Percentiles rank a stretch among this genome's conserved stretches.
phyloP scores from a whole-genome alignment of 768 basidiomycete genomes.

The Boletales sp. region DNA sequence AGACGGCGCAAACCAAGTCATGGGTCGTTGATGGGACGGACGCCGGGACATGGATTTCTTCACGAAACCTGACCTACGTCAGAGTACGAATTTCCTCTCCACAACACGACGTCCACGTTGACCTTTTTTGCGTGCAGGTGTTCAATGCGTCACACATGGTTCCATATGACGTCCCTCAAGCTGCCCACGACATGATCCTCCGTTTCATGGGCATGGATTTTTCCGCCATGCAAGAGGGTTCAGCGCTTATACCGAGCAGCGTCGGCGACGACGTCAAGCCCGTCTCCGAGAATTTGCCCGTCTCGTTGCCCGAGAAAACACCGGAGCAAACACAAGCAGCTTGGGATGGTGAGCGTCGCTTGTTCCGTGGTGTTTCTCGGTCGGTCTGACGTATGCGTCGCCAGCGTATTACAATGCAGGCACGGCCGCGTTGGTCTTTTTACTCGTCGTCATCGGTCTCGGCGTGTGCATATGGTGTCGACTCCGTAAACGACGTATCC shows the following conservation, averaged over 20 bases:
- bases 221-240: slow-evolving; percentile 71
- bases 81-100: slow-evolving; percentile 49
- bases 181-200: slow-evolving; percentile 96
- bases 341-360: slow-evolving; percentile 71
- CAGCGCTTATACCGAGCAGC: slow-evolving; percentile 75
- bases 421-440: slow-evolving; percentile 78
- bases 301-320: slow-evolving; percentile 47
- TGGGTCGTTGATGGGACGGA: slow-evolving; percentile 73
- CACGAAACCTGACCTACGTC: slow-evolving; percentile 88
- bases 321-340: slow-evolving; percentile 79
- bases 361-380: background rate
- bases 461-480: slow-evolving; percentile 82
- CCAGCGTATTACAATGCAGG: slow-evolving; percentile 94
- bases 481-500: slow-evolving; percentile 25
- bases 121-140: slow-evolving; percentile 43
- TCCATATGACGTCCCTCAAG: slow-evolving; percentile 79
- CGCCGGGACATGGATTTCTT: slow-evolving; percentile 89
- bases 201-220: slow-evolving; percentile 96
- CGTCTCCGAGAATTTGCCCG: slow-evolving; percentile 41
- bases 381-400: background rate
- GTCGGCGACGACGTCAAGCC: slow-evolving; percentile 76
- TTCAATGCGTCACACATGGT: slow-evolving; percentile 97
- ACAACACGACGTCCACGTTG: too few relatives aligned
- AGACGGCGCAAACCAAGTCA: slow-evolving; percentile 66
- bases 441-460: slow-evolving; percentile 65